These are phyloP conservation scores for Gleditsia sinensis DNA, from an alignment of 306 rosid genomes.

Conservation along the genomic window DNA sequence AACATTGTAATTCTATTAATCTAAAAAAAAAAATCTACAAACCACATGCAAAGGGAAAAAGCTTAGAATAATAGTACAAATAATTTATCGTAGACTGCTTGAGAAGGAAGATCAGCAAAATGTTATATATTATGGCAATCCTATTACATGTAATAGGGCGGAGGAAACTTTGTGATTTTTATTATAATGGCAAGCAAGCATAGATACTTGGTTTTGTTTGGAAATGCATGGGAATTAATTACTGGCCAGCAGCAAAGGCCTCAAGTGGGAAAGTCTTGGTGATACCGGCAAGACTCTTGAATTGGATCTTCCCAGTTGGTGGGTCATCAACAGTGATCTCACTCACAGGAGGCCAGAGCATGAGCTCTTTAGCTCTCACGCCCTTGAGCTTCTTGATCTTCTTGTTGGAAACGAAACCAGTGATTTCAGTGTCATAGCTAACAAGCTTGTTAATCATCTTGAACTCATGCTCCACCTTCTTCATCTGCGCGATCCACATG, in stretches of 20 bases:
- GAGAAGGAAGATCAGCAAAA: conserved; percentile 1
- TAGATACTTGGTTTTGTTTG: too few relatives aligned
- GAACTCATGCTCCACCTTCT: conserved; percentile 88
- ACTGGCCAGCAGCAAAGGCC: conserved; percentile 92
- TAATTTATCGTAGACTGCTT: too few relatives aligned
- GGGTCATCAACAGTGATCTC: conserved; percentile 63
- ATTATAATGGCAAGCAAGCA: too few relatives aligned
- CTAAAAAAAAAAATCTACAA: too few relatives aligned
- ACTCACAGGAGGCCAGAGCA: conserved; percentile 93
- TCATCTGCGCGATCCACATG: conserved; percentile 85
- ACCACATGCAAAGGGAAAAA: too few relatives aligned
- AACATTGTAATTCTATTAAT: too few relatives aligned
- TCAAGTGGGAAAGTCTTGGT: conserved; percentile 87
- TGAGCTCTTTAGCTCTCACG: conserved; percentile 87
- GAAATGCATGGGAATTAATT: too few relatives aligned
- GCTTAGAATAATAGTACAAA: too few relatives aligned
- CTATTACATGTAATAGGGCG: neutral
- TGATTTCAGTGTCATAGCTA: conserved; percentile 70
- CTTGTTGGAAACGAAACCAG: conserved; percentile 58
- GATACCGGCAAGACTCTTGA: conserved; percentile 94
- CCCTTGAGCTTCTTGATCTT: conserved; percentile 83
- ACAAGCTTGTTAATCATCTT: conserved; percentile 72
- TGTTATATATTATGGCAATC: neutral
- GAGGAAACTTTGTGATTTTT: too few relatives aligned
- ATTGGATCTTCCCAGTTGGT: conserved; percentile 69